A percentile compares a stretch with the other conserved stretches of the same genome.
Evolutionary conservation across 805 yeast genomes (phyloP).

Genomic region (Candida taoyuanica): DNA sequence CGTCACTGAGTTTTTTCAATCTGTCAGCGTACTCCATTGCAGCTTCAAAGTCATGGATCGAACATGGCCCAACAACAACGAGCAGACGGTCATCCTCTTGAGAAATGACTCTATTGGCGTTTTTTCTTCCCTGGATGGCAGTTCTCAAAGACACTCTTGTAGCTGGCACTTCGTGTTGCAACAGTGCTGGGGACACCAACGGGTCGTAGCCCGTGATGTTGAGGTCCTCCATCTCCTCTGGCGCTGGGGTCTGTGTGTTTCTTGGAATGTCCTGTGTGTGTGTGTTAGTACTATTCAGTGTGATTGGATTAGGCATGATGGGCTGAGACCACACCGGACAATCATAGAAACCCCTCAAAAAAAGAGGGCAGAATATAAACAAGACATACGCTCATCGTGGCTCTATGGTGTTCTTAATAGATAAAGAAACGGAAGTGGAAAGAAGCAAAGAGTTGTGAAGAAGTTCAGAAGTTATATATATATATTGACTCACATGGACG

Average conservation of each 20-base stretch:
- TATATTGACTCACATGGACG: background rate
- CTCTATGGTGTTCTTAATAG: too few relatives aligned
- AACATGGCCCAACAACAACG: slow-evolving; percentile 94
- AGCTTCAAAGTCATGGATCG: slow-evolving; percentile 86
- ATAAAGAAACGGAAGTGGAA: background rate
- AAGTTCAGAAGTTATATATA: background rate
- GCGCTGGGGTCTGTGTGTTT: slow-evolving; percentile 15
- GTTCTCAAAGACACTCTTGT: slow-evolving; percentile 48
- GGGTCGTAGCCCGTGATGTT: slow-evolving; percentile 91
- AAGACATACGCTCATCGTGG: slow-evolving; percentile 5
- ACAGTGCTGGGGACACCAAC: slow-evolving; percentile 83
- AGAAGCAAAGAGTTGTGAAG: background rate
- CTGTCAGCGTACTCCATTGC: slow-evolving; percentile 84
- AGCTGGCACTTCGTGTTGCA: slow-evolving; percentile 82
- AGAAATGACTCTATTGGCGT: slow-evolving; percentile 66
- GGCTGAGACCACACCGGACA: background rate
- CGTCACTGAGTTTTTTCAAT: slow-evolving; percentile 61
- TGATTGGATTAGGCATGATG: background rate
- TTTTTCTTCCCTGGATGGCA: slow-evolving; percentile 74
- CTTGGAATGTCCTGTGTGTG: slow-evolving; percentile 11
- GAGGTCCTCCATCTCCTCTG: slow-evolving; percentile 55
- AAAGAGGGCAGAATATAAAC: too few relatives aligned
- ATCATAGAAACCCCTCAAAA: too few relatives aligned
- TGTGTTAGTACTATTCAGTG: too few relatives aligned
- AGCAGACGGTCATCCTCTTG: slow-evolving; percentile 79